Percentiles rank a stretch among this genome's conserved stretches.
Evolutionary conservation across 768 basidiomycete genomes (phyloP).

Genomic region (Pisolithus tinctorius): DNA sequence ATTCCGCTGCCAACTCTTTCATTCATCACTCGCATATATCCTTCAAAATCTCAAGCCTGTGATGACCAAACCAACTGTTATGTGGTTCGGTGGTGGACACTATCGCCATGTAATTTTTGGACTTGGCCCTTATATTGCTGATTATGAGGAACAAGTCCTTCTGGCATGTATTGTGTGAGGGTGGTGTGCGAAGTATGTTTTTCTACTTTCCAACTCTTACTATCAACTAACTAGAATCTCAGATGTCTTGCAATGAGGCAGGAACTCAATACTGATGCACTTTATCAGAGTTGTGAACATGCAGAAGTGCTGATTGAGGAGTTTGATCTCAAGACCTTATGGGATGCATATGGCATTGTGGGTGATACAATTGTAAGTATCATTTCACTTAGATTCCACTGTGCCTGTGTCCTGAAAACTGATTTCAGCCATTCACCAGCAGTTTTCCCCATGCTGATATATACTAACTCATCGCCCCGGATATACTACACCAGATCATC

Average conservation of each 20-base stretch:
- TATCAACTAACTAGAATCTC: neutral
- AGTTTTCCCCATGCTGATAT: slow-evolving; percentile 24
- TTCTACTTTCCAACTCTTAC: neutral
- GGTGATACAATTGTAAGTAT: slow-evolving; percentile 18
- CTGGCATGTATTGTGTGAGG: slow-evolving; percentile 26
- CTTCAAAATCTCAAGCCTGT: slow-evolving; percentile 16
- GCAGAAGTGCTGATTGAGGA: neutral
- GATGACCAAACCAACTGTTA: slow-evolving; percentile 24
- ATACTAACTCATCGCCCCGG: slow-evolving; percentile 1
- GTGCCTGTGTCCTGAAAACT: neutral
- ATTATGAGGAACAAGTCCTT: slow-evolving; percentile 32
- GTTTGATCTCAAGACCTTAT: slow-evolving; percentile 9
- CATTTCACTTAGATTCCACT: neutral
- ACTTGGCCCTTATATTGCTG: slow-evolving; percentile 31
- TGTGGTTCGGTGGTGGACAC: slow-evolving; percentile 24
- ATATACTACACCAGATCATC: slow-evolving; percentile 30
- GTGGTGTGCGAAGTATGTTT: slow-evolving; percentile 24
- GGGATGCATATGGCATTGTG: slow-evolving; percentile 23
- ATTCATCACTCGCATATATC: slow-evolving; percentile 15
- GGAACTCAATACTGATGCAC: neutral
- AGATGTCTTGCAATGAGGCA: neutral
- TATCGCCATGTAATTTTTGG: slow-evolving; percentile 23
- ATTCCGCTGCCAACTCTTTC: slow-evolving; percentile 27
- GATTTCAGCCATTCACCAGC: slow-evolving; percentile 27
- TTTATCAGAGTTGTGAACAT: neutral